Evolutionary conservation across 495 filamentous ascomycete genomes (phyloP).

Genomic region (Penicillium fimorum): DNA sequence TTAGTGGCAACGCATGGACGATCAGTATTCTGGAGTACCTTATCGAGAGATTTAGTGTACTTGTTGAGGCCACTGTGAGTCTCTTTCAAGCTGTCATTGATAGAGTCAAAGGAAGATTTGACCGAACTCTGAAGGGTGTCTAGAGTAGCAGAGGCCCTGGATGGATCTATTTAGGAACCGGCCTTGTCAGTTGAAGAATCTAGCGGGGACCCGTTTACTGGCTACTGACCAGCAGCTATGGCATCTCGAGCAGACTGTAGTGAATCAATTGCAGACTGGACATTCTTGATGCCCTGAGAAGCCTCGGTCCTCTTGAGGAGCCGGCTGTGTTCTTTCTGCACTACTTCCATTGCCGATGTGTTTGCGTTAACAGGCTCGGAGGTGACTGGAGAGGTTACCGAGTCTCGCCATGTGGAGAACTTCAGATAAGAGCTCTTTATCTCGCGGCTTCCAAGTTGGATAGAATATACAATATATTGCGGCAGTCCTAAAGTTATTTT

Average conservation of each 20-base stretch:
- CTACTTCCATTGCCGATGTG: slow-evolving; percentile 57
- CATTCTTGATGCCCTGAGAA: slow-evolving; percentile 65
- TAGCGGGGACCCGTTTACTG: slow-evolving; percentile 7
- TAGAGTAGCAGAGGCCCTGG: slow-evolving; percentile 64
- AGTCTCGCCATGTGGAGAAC: slow-evolving; percentile 17
- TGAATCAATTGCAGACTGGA: slow-evolving; percentile 75
- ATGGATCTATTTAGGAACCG: slow-evolving; percentile 55
- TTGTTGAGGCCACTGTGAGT: slow-evolving; percentile 73
- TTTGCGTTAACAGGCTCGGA: slow-evolving; percentile 16
- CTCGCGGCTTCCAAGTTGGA: background rate
- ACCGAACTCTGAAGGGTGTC: slow-evolving; percentile 82
- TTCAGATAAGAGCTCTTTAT: slow-evolving; percentile 1
- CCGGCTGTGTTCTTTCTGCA: slow-evolving; percentile 70
- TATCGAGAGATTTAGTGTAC: slow-evolving; percentile 80
- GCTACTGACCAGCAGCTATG: slow-evolving; percentile 60
- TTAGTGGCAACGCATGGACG: background rate
- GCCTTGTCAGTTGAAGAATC: slow-evolving; percentile 15
- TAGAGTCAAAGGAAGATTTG: slow-evolving; percentile 70
- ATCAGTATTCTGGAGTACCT: slow-evolving; percentile 45
- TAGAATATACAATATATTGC: background rate
- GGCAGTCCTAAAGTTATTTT: background rate
- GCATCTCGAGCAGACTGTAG: slow-evolving; percentile 68
- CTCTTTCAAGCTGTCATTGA: slow-evolving; percentile 77
- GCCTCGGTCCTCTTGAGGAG: slow-evolving; percentile 70
- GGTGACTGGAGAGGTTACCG: slow-evolving; percentile 27